A percentile compares a stretch with the other conserved stretches of the same genome.
These are phyloP conservation scores for Tremella fuciformis DNA, from an alignment of 768 basidiomycete species.

Conservation along the genomic window DNA sequence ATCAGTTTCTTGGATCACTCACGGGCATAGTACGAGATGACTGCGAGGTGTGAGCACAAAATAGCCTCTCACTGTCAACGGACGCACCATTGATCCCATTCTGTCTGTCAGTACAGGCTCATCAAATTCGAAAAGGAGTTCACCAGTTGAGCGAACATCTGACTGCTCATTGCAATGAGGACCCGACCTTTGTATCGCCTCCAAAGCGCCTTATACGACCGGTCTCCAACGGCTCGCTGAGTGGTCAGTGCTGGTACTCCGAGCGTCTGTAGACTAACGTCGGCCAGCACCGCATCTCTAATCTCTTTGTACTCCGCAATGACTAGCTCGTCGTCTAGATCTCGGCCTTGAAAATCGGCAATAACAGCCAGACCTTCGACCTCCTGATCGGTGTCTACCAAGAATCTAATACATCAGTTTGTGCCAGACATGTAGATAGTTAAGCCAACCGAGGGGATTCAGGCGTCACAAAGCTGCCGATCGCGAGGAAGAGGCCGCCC, in stretches of 20 bases:
- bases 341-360: conserved; percentile 81
- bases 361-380: conserved; percentile 79
- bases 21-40: conserved; percentile 94
- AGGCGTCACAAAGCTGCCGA: conserved; percentile 77
- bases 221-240: conserved; percentile 70
- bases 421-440: background rate
- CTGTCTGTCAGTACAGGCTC: conserved; percentile 53
- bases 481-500: conserved; percentile 74
- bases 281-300: conserved; percentile 60
- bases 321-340: conserved; percentile 65
- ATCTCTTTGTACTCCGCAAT: conserved; percentile 85
- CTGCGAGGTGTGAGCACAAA: conserved; percentile 52
- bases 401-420: conserved; percentile 60
- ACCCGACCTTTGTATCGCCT: conserved; percentile 79
- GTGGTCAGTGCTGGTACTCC: background rate
- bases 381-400: conserved; percentile 82
- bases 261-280: conserved; percentile 33
- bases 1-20: conserved; percentile 48
- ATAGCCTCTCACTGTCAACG: background rate
- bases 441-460: conserved; percentile 74
- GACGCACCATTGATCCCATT: conserved; percentile 78
- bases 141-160: conserved; percentile 91
- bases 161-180: conserved; percentile 88
- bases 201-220: conserved; percentile 82
- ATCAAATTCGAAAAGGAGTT: conserved; percentile 46